Base-by-base conservation (phyloP, 164 flowering plant species). In the Aristolochia contorta region DNA sequence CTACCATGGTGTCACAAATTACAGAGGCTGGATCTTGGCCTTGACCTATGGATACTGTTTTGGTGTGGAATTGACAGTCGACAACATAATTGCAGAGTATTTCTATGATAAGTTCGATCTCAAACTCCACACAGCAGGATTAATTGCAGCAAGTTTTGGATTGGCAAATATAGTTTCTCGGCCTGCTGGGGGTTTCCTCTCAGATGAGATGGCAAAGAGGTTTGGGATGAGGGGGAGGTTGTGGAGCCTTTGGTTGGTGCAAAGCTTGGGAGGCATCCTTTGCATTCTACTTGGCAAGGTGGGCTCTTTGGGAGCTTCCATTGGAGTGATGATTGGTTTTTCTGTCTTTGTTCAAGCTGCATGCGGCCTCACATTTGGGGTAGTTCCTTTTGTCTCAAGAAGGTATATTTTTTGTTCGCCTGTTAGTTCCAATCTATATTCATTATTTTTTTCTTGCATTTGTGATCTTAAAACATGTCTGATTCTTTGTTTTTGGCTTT, bases 211-310 rank as follows among this genome's bases (percentile, higher is more conserved):
- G 78, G 82, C 80, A n/a, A 78, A 60, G 67, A 77, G 77, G 75
- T 87, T 68, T 64, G 96, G 96, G 16, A 91, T 91, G 97, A 76
- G 91, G 59, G 96, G 96, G 4, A 80, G 96, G 68, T 54, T 91
- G 27, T 91, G 96, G 97, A 57, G 81, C 14, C 67, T 86, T 71
- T 91, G 93, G 93, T 58, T 69, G 23, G 75, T 81, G 54, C 97
- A 91, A 68, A 83, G 81, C 1, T 3, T 80, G 46, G 97, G 91
- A 0, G 97, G 96, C 0, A 47, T 82, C 6, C 62, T 86, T n/a
- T 88, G 96, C 50, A n/a, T 88, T 18, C 37, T 79, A 53, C 79
- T 91, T 16, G 96, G 96, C 18, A 67, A 6, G 62, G 71, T 83
- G 0, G 70, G 62, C 5, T 83, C 96, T 12, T 66, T 91, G n/a